Percentiles rank a stretch among this genome's conserved stretches.
Conservation (phyloP, 192 early-diverging fungal species). For the Jimgerdemannia flammicorona region DNA sequence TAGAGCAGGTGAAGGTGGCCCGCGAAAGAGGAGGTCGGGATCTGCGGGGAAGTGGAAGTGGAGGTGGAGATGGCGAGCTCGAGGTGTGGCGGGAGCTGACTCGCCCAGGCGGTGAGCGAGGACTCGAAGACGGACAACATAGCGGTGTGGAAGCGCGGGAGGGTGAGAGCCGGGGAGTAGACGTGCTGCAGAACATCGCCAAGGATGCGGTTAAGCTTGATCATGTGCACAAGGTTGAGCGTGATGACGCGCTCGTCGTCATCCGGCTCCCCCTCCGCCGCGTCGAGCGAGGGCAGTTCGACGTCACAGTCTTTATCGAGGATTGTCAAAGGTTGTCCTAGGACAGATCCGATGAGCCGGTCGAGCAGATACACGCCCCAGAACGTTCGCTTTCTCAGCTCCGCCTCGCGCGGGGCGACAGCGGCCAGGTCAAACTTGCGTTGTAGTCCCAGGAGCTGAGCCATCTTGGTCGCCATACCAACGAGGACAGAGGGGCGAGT, state of each 20-base stretch:
- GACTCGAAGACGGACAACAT: slow-evolving; percentile 30
- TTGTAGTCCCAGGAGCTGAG: slow-evolving; percentile 31
- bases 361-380: slow-evolving; percentile 35
- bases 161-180: slow-evolving; percentile 29
- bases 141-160: slow-evolving; percentile 28
- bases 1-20: too few species aligned
- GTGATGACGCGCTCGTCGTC: too few species aligned
- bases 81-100: slow-evolving; percentile 17
- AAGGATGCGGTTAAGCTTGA: slow-evolving; percentile 3
- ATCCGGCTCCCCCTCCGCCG: too few species aligned
- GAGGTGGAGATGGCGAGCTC: too few species aligned
- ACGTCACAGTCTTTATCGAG: slow-evolving; percentile 37
- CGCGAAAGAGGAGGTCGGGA: too few species aligned
- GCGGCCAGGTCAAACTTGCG: slow-evolving; percentile 27
- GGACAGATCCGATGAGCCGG: slow-evolving; percentile 27
- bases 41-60: too few species aligned
- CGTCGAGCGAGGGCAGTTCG: slow-evolving; percentile 30
- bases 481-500: too few species aligned
- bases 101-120: slow-evolving; percentile 31
- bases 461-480: too few species aligned
- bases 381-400: slow-evolving; percentile 29
- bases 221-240: too few species aligned
- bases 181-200: slow-evolving; percentile 29
- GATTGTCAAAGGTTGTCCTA: slow-evolving; percentile 27
- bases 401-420: slow-evolving; percentile 26